Base-by-base conservation (phyloP, 768 basidiomycete species). In the Rhizopogon vesiculosus region DNA sequence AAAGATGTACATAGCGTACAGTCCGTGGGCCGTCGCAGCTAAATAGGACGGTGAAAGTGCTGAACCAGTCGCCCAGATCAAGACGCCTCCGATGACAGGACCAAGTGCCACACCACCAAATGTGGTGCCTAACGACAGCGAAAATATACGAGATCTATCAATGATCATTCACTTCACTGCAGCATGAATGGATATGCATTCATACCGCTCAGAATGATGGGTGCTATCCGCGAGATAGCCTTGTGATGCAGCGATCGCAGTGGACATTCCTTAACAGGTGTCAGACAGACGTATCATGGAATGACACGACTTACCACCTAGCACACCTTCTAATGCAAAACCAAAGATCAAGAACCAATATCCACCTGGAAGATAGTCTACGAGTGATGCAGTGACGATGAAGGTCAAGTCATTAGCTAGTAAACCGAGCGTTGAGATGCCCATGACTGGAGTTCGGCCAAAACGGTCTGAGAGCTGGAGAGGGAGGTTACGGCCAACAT, bases 331-430 rank as follows among this genome's bases (percentile, higher is more conserved):
- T 1, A 89, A 57, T 6, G 83, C 56, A 9, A 86, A 81, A 1
- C 86, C 85, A 18, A 87, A 55, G 87, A 92, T 57, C 25, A 92
- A 73, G 64, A 91, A 86, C 79, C 89, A 87, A 67, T 93, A 94
- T 6, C 89, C 88, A 1, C 89, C 90, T 1, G 92, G 93, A 4
- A 91, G 72, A 6, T 69, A 61, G 51, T 81, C 72, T 39, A 82
- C 80, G 64, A 78, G 86, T 29, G 71, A 73, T 18, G 82, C 74
- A 5, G 90, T 87, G 42, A 87, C 61, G 49, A 95, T 76, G 60
- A 93, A 84, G 58, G 74, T 84, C 40, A 83, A 63, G 57, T 93
- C 88, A 57, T 75, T 78, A 42, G 84, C 46, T 8, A 93, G 69
- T 10, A 86, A 64, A 13, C 91, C 90, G 2, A 82, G 51, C 18